These are phyloP conservation scores for Symbiodinium pilosum DNA, from an alignment of 73 alveolate species.

Conservation along the genomic window DNA sequence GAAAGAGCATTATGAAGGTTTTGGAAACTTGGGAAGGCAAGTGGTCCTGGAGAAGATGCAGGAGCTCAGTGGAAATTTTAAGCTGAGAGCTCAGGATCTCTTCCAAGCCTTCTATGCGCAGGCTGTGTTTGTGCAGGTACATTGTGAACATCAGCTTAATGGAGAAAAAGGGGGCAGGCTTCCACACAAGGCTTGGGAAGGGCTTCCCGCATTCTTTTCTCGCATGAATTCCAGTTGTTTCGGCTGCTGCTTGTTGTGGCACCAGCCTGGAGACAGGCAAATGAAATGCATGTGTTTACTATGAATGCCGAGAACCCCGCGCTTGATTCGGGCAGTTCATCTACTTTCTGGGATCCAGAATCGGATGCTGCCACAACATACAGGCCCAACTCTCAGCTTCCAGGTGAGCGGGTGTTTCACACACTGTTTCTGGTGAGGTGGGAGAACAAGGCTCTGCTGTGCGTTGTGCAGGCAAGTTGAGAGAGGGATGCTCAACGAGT, in stretches of 20 bases:
- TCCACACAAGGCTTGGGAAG: neutral
- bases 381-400: neutral
- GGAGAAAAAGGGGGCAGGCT: slow-evolving; percentile 30
- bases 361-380: slow-evolving; percentile 13
- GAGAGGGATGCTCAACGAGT: neutral
- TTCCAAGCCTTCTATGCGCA: neutral
- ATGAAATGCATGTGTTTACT: neutral
- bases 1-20: too few species aligned
- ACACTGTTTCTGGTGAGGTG: neutral
- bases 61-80: slow-evolving; percentile 13
- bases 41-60: slow-evolving; percentile 34
- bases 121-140: neutral
- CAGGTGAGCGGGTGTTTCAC: neutral
- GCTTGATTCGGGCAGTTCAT: neutral
- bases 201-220: too few species aligned
- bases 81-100: neutral
- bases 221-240: too few species aligned
- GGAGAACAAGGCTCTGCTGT: slow-evolving; percentile 27
- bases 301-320: too few species aligned
- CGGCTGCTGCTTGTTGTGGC: too few species aligned
- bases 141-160: slow-evolving; percentile 22
- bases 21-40: neutral
- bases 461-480: neutral
- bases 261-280: too few species aligned
- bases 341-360: slow-evolving; percentile 27